These are phyloP conservation scores for Mycena alexandri DNA, from an alignment of 768 basidiomycete species.

Conservation along the genomic window DNA sequence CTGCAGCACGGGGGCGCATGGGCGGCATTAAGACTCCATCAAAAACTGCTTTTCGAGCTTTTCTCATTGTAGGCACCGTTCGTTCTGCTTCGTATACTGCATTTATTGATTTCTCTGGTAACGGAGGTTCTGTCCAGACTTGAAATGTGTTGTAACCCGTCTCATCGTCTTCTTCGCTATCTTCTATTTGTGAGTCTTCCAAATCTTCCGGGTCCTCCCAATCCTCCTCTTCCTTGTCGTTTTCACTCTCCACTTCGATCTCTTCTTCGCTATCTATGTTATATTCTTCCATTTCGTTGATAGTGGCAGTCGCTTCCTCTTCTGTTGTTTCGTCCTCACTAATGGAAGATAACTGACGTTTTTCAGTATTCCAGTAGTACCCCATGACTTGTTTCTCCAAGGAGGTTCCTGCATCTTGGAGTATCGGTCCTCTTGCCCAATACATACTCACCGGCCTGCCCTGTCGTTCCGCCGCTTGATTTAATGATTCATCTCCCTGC, in stretches of 20 bases:
- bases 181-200: neutral
- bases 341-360: neutral
- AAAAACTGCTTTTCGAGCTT: neutral
- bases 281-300: neutral
- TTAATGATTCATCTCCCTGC: neutral
- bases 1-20: neutral
- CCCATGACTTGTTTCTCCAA: conserved; percentile 22
- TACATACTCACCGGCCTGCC: neutral
- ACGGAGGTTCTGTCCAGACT: neutral
- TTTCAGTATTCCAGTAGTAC: conserved; percentile 6
- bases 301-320: too few species aligned
- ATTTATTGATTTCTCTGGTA: accelerated
- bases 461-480: neutral
- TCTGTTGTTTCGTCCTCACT: neutral
- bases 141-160: conserved; percentile 9
- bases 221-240: too few species aligned
- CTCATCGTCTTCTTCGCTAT: conserved; percentile 1
- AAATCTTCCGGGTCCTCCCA: neutral
- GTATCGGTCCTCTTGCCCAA: neutral
- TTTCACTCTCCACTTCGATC: too few species aligned
- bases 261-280: neutral
- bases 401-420: neutral
- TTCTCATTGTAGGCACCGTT: neutral
- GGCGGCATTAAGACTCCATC: conserved; percentile 2
- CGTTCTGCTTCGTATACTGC: neutral